Evolutionary conservation across 495 filamentous ascomycete genomes (phyloP).

Genomic region (Delitschia confertaspora): DNA sequence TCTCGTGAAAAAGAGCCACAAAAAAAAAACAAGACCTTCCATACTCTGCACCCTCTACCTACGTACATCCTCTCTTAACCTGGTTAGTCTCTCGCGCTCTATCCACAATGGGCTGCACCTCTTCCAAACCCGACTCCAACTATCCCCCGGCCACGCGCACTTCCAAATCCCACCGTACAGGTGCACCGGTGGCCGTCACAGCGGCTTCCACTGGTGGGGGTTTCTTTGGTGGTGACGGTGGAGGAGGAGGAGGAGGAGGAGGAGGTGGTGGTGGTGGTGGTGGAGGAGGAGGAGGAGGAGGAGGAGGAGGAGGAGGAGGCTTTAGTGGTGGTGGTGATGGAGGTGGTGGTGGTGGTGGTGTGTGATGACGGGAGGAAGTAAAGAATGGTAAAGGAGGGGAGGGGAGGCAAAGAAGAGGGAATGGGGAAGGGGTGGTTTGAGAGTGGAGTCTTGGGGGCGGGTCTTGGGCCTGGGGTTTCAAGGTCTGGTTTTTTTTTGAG

Average conservation of each 20-base stretch:
- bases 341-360: no score
- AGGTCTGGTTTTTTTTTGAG: no score
- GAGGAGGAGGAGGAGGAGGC: conserved; percentile 39
- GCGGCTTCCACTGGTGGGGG: neutral
- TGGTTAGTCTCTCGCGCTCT: neutral
- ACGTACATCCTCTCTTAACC: neutral
- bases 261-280: conserved; percentile 44
- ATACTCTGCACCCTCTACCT: neutral
- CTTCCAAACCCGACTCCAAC: conserved; percentile 1
- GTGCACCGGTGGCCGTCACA: conserved; percentile 6
- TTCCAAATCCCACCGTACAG: conserved; percentile 52
- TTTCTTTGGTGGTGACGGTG: conserved; percentile 47
- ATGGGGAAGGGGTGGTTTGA: neutral
- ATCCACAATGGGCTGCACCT: conserved; percentile 4
- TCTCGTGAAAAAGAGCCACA: neutral
- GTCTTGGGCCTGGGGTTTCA: neutral
- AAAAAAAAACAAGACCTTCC: neutral
- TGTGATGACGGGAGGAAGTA: no score
- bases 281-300: conserved; percentile 36
- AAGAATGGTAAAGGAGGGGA: no score
- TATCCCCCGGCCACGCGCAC: neutral
- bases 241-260: conserved; percentile 57
- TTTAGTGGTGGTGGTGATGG: neutral
- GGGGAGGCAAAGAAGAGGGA: neutral
- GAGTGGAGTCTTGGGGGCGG: neutral